Evolutionary conservation across 1,139 yeast genomes (phyloP), one percentile per base, ranked within the genome.

Genomic region (Pichia sp.): DNA sequence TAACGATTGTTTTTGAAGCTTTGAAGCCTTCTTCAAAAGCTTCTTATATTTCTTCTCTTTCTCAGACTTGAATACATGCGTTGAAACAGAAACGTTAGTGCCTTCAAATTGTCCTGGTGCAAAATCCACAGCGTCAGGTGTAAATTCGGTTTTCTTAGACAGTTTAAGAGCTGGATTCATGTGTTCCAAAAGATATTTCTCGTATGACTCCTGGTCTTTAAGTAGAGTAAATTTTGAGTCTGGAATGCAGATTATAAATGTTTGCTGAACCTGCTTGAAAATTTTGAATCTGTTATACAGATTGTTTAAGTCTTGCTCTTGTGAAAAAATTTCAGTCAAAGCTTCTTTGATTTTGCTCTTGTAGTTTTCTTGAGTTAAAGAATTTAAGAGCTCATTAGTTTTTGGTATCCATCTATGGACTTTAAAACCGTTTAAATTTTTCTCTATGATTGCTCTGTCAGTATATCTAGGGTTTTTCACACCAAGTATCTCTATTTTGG

Each of bases 61-160:
- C 37, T 61, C 60, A 47, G 55, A 55, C 39, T 64, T 59, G 46
- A 67, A 63, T 37, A 68, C 66, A 43, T 61, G 64, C 14, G 65
- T 66, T n/a, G 67, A 62, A 24, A 77, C 54, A 19, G 62, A 60
- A 41, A 79, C 63, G 54, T 77, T 78, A 28, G 73, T 63, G 34
- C 78, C 73, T 20, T 61, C 63, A 47, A 67, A 74, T 15, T 66
- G 67, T 25, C 62, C 56, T 18, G 64, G 61, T 46, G 75, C 70
- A 51, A 85, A 65, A 60, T 82, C 75, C 40, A 86, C 74, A 33
- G 86, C 91, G 49, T 83, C 75, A 21, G 95, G 93, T 58, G 77
- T 76, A 55, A 80, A 71, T 60, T 83, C 94, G 52, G 72, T 72
- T 35, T 46, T 41, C 63, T 68, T 74, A 51, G 72, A 63, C 10